phyloP scores from a whole-genome alignment of 192 early-diverging fungal genomes.

The Phycomyces nitens region DNA sequence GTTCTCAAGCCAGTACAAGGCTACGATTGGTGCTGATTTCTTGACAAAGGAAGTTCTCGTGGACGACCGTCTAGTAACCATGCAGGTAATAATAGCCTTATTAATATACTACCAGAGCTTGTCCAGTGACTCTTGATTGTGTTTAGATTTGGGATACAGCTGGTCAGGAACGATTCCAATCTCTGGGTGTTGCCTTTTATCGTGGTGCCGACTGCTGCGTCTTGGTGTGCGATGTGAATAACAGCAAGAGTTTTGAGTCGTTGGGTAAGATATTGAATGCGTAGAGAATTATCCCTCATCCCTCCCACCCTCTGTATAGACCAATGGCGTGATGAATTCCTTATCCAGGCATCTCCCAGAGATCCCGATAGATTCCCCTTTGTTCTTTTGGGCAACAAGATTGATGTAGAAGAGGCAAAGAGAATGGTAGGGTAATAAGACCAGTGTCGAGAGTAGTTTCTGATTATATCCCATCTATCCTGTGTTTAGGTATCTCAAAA shows the following conservation, averaged over 20 bases:
- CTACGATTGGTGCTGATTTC: conserved; percentile 96
- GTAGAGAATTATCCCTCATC: background rate
- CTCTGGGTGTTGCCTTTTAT: conserved; percentile 97
- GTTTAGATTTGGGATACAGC: conserved; percentile 96
- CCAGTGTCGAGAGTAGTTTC: background rate
- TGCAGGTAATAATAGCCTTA: conserved; percentile 64
- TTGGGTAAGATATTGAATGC: conserved; percentile 59
- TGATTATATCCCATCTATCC: conserved; percentile 1
- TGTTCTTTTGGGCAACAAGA: conserved; percentile 99
- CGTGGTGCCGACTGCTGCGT: conserved; percentile 99
- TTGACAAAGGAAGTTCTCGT: conserved; percentile 95
- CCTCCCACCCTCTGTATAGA: no score
- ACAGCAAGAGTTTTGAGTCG: conserved; percentile 90
- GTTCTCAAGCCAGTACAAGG: conserved; percentile 97
- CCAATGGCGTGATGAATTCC: conserved; percentile 97
- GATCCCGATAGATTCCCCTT: conserved; percentile 99
- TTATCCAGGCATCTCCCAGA: conserved; percentile 90
- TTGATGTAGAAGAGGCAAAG: conserved; percentile 94
- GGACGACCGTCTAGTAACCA: conserved; percentile 90
- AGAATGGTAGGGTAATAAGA: conserved; percentile 59
- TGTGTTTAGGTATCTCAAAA: conserved; percentile 84
- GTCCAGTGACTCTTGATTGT: background rate
- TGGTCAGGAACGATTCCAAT: conserved; percentile 98
- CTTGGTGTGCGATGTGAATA: conserved; percentile 95
- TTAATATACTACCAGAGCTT: background rate